Percentiles rank a stretch among this genome's conserved stretches.
Evolutionary conservation across 2,329 filamentous ascomycete species (phyloP).

Genomic region (Incumbomyces delicatus): DNA sequence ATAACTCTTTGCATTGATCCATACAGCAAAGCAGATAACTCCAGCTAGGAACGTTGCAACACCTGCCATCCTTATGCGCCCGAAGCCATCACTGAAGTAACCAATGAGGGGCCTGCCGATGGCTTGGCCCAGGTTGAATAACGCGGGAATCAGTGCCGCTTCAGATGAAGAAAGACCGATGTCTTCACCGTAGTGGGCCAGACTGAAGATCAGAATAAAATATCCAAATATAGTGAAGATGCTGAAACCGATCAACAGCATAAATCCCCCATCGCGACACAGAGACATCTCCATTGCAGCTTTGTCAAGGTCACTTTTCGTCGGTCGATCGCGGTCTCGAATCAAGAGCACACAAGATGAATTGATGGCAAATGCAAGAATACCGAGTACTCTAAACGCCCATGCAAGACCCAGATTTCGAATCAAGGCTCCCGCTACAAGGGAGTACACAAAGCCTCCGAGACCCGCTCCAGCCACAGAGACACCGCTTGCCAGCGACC

Average conservation of each 20-base stretch:
- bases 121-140: slow-evolving; percentile 40
- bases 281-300: slow-evolving; percentile 16
- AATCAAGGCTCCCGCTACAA: slow-evolving; percentile 21
- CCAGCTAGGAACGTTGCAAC: slow-evolving; percentile 30
- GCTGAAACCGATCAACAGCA: slow-evolving; percentile 31
- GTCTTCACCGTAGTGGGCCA: slow-evolving; percentile 38
- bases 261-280: slow-evolving; percentile 14
- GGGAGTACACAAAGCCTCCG: slow-evolving; percentile 22
- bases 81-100: slow-evolving; percentile 34
- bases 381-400: slow-evolving; percentile 22
- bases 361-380: slow-evolving; percentile 17
- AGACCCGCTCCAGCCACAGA: slow-evolving; percentile 23
- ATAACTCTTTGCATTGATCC: slow-evolving; percentile 35
- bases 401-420: slow-evolving; percentile 18
- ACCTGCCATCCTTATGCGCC: slow-evolving; percentile 33
- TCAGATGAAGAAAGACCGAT: slow-evolving; percentile 31
- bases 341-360: slow-evolving; percentile 19
- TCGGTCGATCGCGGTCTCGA: slow-evolving; percentile 19
- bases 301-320: slow-evolving; percentile 18
- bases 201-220: slow-evolving; percentile 36
- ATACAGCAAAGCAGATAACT: slow-evolving; percentile 33
- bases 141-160: slow-evolving; percentile 31
- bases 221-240: slow-evolving; percentile 38
- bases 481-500: slow-evolving; percentile 9
- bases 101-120: slow-evolving; percentile 39